phyloP scores from a whole-genome alignment of 2,329 filamentous ascomycete species.

The Fusarium sp. region DNA sequence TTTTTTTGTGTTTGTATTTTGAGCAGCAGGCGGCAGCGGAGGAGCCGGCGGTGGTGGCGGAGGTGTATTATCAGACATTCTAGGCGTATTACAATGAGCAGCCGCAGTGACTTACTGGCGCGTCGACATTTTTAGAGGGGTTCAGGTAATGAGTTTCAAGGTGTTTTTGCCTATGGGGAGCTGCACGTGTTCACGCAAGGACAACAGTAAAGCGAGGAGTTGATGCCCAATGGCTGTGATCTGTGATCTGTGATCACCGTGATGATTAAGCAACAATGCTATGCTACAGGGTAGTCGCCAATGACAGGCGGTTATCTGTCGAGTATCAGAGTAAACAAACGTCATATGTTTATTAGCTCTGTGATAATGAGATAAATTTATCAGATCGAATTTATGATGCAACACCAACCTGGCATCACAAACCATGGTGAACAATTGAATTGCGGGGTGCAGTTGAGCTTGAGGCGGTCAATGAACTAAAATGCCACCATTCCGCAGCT shows the following conservation, averaged over 20 bases:
- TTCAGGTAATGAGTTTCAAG: background rate
- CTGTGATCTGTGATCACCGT: background rate
- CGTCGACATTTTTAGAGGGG: background rate
- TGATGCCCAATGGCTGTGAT: background rate
- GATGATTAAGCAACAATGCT: background rate
- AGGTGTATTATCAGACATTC: background rate
- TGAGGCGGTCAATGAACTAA: background rate
- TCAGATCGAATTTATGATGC: too few species aligned
- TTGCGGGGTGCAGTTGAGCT: background rate
- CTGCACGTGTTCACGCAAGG: too few species aligned
- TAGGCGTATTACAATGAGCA: background rate
- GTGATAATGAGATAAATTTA: too few species aligned
- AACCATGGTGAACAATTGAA: background rate
- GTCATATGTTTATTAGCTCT: background rate
- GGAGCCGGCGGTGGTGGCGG: background rate
- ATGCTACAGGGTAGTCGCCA: background rate
- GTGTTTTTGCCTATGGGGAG: accelerated
- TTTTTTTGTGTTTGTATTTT: accelerated
- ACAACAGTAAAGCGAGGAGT: background rate
- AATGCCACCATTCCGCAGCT: background rate
- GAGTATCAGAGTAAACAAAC: background rate
- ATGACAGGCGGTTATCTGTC: accelerated
- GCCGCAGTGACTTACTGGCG: background rate
- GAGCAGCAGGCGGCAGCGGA: background rate
- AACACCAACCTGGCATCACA: background rate